Base-by-base conservation (phyloP, 495 filamentous ascomycete genomes). In the Tuber calosporum region DNA sequence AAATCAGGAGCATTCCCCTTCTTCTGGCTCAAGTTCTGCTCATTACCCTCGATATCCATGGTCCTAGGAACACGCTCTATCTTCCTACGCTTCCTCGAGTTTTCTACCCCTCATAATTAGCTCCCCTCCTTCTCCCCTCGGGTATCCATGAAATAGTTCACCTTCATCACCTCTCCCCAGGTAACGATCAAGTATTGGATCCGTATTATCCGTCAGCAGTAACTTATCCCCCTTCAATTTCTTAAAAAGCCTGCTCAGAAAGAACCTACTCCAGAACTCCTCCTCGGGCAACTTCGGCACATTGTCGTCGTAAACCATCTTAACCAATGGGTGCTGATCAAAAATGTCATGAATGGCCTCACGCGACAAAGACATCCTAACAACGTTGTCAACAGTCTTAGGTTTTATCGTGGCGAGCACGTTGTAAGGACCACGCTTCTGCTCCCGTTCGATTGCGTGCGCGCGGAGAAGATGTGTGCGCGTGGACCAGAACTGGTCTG, bases 291-390 rank as follows among this genome's bases (percentile, higher is more conserved):
- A 80, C 73, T 91, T 92, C 4, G 95, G 96, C 8, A 97, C 93
- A 79, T 91, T 92, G 77, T 97, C 93, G 79, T 98, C 93, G 81
- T 96, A 99, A 11, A 95, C 93, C 17, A 89, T 88, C 81, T 91
- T 92, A 69, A 98, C 91, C 13, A 99, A 86, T 17, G 95, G 92
- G 82, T 99, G 93, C 82, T 97, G 94, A 68, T 87, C 88, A 82
- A 99, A 94, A 72, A 99, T 95, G 73, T 96, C 87, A 80, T 92
- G 89, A 72, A 97, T 93, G 82, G 97, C 94, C 83, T 97, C 95
- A 74, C 92, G 90, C 80, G 88, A 93, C 69, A 99, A 90, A 81
- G 90, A 93, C 76, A 99, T 84, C 82, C 90, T 92, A 17, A 89
- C 86, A 72, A 90, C 88, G 70, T 89, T 90, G 80, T 95, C 90